A percentile compares a stretch with the other conserved stretches of the same genome.
phyloP scores from a whole-genome alignment of 805 yeast genomes.

The Lipomyces starkeyi region DNA sequence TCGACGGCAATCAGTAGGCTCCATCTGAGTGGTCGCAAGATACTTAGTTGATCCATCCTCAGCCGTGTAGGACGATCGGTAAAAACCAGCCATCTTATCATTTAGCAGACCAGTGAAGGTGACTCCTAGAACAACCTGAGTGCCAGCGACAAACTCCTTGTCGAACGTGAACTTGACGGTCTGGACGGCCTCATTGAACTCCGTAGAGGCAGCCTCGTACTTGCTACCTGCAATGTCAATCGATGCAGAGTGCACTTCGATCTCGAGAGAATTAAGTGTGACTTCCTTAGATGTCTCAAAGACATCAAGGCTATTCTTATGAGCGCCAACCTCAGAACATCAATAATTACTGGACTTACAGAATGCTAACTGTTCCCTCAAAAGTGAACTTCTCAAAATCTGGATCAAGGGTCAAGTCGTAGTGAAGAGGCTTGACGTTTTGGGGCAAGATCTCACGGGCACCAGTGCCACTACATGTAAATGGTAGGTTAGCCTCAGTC shows the following conservation, averaged over 20 bases:
- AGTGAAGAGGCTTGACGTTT: conserved; percentile 74
- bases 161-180: conserved; percentile 65
- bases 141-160: conserved; percentile 46
- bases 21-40: conserved; percentile 73
- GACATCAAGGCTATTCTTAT: conserved; percentile 48
- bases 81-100: conserved; percentile 76
- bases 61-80: conserved; percentile 66
- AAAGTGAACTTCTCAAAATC: conserved; percentile 55
- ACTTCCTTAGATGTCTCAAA: conserved; percentile 53
- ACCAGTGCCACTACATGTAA: conserved; percentile 26
- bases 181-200: conserved; percentile 62
- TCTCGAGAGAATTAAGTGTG: conserved; percentile 66
- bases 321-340: not conserved
- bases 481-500: not conserved
- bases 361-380: conserved; percentile 56
- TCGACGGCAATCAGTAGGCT: conserved; percentile 76
- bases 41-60: conserved; percentile 60
- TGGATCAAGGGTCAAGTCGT: conserved; percentile 71
- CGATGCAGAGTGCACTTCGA: conserved; percentile 60
- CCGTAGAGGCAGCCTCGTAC: conserved; percentile 43
- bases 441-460: conserved; percentile 60
- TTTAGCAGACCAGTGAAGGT: conserved; percentile 63
- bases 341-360: conserved; percentile 50
- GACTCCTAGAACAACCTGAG: conserved; percentile 57
- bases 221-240: conserved; percentile 39